phyloP scores from a whole-genome alignment of 23 red algal species.

The Gracilariopsis chorda region DNA sequence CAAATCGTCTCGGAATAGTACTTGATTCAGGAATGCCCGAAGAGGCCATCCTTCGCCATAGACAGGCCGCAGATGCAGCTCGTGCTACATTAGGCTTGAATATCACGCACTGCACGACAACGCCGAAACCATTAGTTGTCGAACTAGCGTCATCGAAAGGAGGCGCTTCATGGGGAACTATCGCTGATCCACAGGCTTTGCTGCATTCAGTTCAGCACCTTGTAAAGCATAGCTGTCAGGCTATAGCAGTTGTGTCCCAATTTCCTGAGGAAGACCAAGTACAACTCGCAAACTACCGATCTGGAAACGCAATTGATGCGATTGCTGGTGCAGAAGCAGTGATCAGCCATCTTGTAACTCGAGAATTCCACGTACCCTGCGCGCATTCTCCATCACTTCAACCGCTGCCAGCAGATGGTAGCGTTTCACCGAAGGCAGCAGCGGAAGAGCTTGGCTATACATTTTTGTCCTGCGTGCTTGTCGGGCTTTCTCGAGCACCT shows the following conservation, averaged over 20 bases:
- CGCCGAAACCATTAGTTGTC: slow-evolving; percentile 58
- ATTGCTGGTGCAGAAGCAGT: slow-evolving; percentile 96
- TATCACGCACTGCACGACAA: slow-evolving; percentile 48
- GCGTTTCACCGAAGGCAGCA: slow-evolving; percentile 82
- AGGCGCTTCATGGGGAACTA: slow-evolving; percentile 69
- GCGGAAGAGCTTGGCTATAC: slow-evolving; percentile 99
- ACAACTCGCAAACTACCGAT: slow-evolving; percentile 67
- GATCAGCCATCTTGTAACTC: slow-evolving; percentile 82
- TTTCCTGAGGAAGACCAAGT: slow-evolving; percentile 89
- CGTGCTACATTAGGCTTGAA: slow-evolving; percentile 84
- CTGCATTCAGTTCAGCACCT: slow-evolving; percentile 59
- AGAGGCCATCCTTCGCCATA: slow-evolving; percentile 71
- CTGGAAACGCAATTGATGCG: slow-evolving; percentile 85
- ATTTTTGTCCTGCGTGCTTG: slow-evolving; percentile 93
- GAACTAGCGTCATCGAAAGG: not conserved
- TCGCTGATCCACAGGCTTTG: slow-evolving; percentile 50
- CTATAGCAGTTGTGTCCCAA: slow-evolving; percentile 78
- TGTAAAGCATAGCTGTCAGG: slow-evolving; percentile 52
- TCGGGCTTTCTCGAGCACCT: slow-evolving; percentile 84
- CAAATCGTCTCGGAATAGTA: slow-evolving; percentile 81
- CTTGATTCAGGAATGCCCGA: slow-evolving; percentile 70
- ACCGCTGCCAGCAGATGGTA: slow-evolving; percentile 50
- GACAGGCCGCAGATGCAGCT: slow-evolving; percentile 86
- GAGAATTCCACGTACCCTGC: slow-evolving; percentile 76
- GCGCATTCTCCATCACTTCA: slow-evolving; percentile 90